Percentiles rank a stretch among this genome's conserved stretches.
These are phyloP conservation scores for Panicum virgatum DNA, from an alignment of 202 grass and related monocot species.

Conservation along the genomic window DNA sequence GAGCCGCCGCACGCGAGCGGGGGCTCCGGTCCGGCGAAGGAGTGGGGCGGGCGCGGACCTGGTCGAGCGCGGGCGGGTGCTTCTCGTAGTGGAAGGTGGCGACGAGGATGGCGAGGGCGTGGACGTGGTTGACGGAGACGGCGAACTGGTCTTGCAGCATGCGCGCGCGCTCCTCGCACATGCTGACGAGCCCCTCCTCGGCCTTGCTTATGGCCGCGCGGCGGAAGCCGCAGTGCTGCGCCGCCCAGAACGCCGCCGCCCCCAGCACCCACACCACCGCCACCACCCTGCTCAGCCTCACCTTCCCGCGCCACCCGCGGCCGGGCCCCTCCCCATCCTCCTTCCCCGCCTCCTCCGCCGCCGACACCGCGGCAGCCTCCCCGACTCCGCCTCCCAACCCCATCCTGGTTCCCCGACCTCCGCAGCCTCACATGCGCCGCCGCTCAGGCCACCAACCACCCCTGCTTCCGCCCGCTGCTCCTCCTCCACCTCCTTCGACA, in stretches of 20 bases:
- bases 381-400: conserved; percentile 34
- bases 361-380: conserved; percentile 7
- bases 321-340: background rate
- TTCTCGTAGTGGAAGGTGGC: conserved; percentile 97
- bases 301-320: conserved; percentile 9
- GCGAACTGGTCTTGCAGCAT: conserved; percentile 99
- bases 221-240: conserved; percentile 41
- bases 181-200: conserved; percentile 78
- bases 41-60: conserved; percentile 44
- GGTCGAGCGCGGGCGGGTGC: conserved; percentile 79
- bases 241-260: conserved; percentile 4
- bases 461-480: background rate
- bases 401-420: background rate
- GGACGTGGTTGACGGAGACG: conserved; percentile 96
- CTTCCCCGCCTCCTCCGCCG: background rate
- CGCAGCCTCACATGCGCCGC: conserved; percentile 33
- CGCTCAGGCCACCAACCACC: background rate
- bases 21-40: background rate
- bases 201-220: conserved; percentile 48
- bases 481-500: background rate
- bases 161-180: conserved; percentile 92
- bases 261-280: conserved; percentile 48
- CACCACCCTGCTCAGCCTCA: conserved; percentile 41
- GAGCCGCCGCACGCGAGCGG: background rate
- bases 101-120: conserved; percentile 95